Percentiles rank a stretch among this genome's conserved stretches.
These are phyloP conservation scores for Boletus insuetus DNA, from an alignment of 768 basidiomycete species.

Conservation along the genomic window DNA sequence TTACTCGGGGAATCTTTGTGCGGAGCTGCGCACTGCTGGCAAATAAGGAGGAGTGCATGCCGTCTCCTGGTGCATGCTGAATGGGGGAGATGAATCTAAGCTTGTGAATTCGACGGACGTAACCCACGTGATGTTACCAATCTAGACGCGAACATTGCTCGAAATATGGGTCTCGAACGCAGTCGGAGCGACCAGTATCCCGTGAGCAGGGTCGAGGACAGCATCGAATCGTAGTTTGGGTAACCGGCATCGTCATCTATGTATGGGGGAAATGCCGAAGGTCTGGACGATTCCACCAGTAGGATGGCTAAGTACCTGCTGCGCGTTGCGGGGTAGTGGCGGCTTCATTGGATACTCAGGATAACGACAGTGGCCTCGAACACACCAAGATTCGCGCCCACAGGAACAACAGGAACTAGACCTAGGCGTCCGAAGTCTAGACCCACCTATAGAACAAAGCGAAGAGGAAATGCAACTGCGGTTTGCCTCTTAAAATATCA, in stretches of 20 bases:
- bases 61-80: neutral
- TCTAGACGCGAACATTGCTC: slow-evolving; percentile 7
- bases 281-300: slow-evolving; percentile 10
- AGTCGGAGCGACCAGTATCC: neutral
- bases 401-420: neutral
- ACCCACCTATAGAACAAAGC: slow-evolving; percentile 1
- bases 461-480: neutral
- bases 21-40: neutral
- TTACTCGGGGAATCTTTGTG: neutral
- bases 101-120: too few relatives aligned
- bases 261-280: neutral
- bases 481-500: neutral
- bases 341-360: neutral
- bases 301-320: slow-evolving; percentile 7
- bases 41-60: neutral
- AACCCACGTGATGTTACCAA: neutral
- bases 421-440: slow-evolving; percentile 2
- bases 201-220: neutral
- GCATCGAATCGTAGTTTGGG: neutral
- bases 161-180: slow-evolving; percentile 1
- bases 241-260: neutral
- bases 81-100: neutral
- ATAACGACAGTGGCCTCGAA: slow-evolving; percentile 5
- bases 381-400: neutral
- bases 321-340: neutral